Evolutionary conservation across 2,329 filamentous ascomycete species (phyloP).

Genomic region (Xylariaceae sp.): DNA sequence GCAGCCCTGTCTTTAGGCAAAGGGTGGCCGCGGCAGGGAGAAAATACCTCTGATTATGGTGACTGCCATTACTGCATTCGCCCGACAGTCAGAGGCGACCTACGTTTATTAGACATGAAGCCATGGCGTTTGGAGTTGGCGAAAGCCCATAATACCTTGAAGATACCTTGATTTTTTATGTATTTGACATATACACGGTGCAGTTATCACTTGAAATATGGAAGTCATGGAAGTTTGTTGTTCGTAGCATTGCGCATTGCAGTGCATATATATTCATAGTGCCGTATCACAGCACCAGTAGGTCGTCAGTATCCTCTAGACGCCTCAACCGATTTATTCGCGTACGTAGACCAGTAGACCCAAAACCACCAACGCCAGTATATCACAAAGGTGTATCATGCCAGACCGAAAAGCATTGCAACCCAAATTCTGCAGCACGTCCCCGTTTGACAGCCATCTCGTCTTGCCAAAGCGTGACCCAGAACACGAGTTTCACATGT

Average conservation of each 20-base stretch:
- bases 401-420: conserved; percentile 19
- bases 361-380: conserved; percentile 27
- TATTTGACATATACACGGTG: no score
- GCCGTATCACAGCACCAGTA: conserved; percentile 14
- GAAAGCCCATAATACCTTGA: no score
- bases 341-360: conserved; percentile 20
- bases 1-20: conserved; percentile 78
- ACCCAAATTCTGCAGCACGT: conserved; percentile 6
- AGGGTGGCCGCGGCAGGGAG: conserved; percentile 83
- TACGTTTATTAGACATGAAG: no score
- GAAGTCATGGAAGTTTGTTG: no score
- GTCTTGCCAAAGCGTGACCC: neutral
- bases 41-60: conserved; percentile 69
- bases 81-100: no score
- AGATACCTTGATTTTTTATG: no score
- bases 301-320: conserved; percentile 15
- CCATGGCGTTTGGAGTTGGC: no score
- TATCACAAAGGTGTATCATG: conserved; percentile 28
- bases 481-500: neutral
- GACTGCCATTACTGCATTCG: no score
- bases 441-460: conserved; percentile 1
- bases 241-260: conserved; percentile 13
- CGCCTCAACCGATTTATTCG: conserved; percentile 20
- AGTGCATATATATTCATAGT: conserved; percentile 24
- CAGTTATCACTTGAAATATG: no score